phyloP scores from a whole-genome alignment of 202 grass and related monocot species.

The Schoenoplectus tabernaemontani region DNA sequence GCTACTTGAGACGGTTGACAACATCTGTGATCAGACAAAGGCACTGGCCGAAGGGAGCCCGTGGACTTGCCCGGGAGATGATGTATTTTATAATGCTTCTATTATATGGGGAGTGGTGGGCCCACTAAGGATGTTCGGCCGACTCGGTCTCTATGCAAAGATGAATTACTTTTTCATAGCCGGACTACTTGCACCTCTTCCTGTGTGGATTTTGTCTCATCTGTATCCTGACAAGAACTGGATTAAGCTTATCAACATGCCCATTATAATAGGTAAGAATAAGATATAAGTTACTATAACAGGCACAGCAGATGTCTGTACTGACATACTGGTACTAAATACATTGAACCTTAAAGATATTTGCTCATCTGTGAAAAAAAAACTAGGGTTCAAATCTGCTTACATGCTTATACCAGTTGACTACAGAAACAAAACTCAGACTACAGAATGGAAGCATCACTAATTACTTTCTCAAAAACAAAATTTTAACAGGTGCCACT shows the following conservation, averaged over 20 bases:
- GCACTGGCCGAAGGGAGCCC: constrained; percentile 58
- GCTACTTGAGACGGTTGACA: constrained; percentile 42
- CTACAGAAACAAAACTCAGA: neutral
- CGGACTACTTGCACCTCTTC: constrained; percentile 37
- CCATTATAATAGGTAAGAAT: constrained; percentile 28
- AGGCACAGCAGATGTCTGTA: too few relatives aligned
- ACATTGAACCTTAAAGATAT: too few relatives aligned
- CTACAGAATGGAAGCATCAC: neutral
- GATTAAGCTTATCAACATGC: constrained; percentile 42
- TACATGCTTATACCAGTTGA: neutral
- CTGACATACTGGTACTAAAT: neutral
- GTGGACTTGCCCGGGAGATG: constrained; percentile 77
- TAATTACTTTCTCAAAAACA: neutral
- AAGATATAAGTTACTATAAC: neutral
- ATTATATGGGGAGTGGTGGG: constrained; percentile 97
- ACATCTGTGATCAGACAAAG: constrained; percentile 39
- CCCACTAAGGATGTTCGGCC: constrained; percentile 73
- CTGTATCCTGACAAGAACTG: constrained; percentile 39
- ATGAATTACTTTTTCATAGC: constrained; percentile 90
- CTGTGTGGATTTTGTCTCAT: constrained; percentile 27
- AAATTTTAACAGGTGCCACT: constrained; percentile 28
- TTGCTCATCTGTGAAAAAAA: too few relatives aligned
- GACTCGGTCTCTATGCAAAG: constrained; percentile 45
- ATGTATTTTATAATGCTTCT: constrained; percentile 85
- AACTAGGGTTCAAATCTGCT: neutral